Evolutionary conservation across 345 rosid genomes (phyloP), one percentile per base, ranked within the genome.

Genomic region (Capsella bursapastoris): DNA sequence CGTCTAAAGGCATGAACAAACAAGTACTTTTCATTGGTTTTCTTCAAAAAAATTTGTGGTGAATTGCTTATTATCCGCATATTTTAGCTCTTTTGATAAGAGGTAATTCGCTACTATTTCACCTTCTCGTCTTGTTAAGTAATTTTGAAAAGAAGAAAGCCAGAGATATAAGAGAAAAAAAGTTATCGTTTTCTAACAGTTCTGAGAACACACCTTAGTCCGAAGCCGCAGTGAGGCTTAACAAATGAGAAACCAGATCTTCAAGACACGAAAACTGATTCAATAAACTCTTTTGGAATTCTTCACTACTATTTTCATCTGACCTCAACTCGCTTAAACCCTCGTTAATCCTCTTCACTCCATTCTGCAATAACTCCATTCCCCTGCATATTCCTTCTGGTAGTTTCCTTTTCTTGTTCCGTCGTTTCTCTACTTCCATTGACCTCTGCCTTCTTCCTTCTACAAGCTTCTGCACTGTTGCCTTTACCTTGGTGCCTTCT

Each of bases 321-420:
- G 83, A 81, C 68, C 82, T 86, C 92, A 92, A 76, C 60, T 83
- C 86, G 29, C 82, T 82, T 70, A 95, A 84, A 40, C 96, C 84
- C 47, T 84, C 89, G 45, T 84, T 79, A 6, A 92, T 81, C 43
- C 67, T 83, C 83, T 87, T 87, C 86, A 95, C 28, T 3, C 99
- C 97, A 58, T 71, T 84, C 82, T 90, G 88, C 44, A 95, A 74
- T 69, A 92, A 57, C 72, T 90, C 91, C 63, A 95, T 71, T 69
- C 99, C 99, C 74, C 72, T 83, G 64, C 85, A 57, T 57, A 92
- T 86, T 67, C 84, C 96, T 70, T 82, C 91, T 16, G 97, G 97
- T 67, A 95, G 80, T 72, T 86, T 95, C 82, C 97, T 86, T 86
- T 82, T 89, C 88, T 90, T 95, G 75, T 75, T 85, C 32, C 83